A percentile compares a stretch with the other conserved stretches of the same genome.
Evolutionary conservation across 2,329 filamentous ascomycete genomes (phyloP).

Genomic region (Hirsutella minnesotensis): DNA sequence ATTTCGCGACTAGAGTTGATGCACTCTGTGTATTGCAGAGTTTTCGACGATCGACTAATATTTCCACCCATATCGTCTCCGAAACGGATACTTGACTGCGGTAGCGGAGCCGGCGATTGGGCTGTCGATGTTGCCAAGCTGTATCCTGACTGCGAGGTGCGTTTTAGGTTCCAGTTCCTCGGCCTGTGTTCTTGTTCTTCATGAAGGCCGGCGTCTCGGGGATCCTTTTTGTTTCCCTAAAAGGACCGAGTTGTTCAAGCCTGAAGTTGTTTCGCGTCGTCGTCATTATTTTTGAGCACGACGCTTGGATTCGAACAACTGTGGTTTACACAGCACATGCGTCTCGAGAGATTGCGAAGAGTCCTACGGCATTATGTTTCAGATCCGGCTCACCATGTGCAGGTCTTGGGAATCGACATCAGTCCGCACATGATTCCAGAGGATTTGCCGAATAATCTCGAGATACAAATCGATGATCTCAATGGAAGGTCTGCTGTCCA

Average conservation of each 20-base stretch:
- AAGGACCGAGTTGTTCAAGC: no score
- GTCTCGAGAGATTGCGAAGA: no score
- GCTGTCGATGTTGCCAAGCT: slow-evolving; percentile 54
- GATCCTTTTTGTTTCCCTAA: no score
- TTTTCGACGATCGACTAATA: slow-evolving; percentile 57
- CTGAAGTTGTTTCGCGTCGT: no score
- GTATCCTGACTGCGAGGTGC: slow-evolving; percentile 53
- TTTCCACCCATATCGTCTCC: slow-evolving; percentile 53
- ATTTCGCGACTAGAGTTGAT: slow-evolving; percentile 51
- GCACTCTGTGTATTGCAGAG: slow-evolving; percentile 47
- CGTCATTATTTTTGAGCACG: no score
- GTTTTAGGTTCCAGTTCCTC: slow-evolving; percentile 7
- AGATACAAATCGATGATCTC: slow-evolving; percentile 61
- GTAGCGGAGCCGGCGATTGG: slow-evolving; percentile 62
- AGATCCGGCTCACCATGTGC: background rate
- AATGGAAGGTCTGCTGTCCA: slow-evolving; percentile 42
- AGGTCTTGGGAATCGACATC: slow-evolving; percentile 64
- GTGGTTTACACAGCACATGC: no score
- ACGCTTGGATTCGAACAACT: no score
- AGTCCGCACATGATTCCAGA: slow-evolving; percentile 58
- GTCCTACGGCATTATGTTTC: no score
- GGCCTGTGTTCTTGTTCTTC: no score
- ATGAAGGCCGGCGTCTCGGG: no score
- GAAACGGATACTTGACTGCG: slow-evolving; percentile 56
- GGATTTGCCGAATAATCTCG: slow-evolving; percentile 52